These are phyloP conservation scores for Colletotrichum agaves DNA, from an alignment of 2,329 filamentous ascomycete species.

Conservation along the genomic window DNA sequence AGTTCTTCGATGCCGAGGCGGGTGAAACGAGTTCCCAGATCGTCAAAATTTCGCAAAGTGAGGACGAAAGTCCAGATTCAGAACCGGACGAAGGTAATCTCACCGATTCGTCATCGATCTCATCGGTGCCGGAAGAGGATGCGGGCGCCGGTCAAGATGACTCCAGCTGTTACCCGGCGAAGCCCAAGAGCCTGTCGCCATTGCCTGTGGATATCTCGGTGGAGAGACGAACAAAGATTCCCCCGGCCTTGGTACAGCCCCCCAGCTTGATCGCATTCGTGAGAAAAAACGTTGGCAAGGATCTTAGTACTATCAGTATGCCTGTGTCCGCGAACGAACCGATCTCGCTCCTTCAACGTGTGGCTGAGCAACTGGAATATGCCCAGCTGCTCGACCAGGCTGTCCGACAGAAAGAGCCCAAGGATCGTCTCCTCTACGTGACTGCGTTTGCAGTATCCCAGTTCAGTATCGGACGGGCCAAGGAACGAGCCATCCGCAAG, in stretches of 20 bases:
- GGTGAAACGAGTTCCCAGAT: conserved; percentile 73
- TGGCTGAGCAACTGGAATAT: conserved; percentile 93
- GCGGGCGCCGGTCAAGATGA: conserved; percentile 70
- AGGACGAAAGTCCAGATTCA: conserved; percentile 70
- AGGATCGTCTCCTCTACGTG: conserved; percentile 83
- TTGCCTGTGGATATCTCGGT: conserved; percentile 76
- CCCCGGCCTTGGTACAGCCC: conserved; percentile 79
- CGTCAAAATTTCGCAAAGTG: conserved; percentile 78
- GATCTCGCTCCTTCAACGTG: conserved; percentile 84
- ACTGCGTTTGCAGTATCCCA: conserved; percentile 91
- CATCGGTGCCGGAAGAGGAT: conserved; percentile 67
- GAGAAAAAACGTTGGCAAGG: conserved; percentile 97
- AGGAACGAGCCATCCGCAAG: conserved; percentile 92
- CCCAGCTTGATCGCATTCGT: conserved; percentile 94
- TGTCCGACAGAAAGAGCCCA: conserved; percentile 66
- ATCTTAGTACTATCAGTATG: conserved; percentile 96
- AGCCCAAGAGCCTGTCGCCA: conserved; percentile 80
- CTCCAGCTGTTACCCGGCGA: conserved; percentile 74
- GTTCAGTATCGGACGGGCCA: conserved; percentile 83
- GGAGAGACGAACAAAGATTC: conserved; percentile 75
- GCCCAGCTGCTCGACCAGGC: conserved; percentile 84
- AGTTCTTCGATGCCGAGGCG: conserved; percentile 93
- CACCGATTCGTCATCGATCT: conserved; percentile 67
- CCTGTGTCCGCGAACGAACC: conserved; percentile 97
- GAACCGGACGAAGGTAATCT: conserved; percentile 66